These are phyloP conservation scores for Colletotrichum musicola DNA, from an alignment of 2,329 filamentous ascomycete species.

Conservation along the genomic window DNA sequence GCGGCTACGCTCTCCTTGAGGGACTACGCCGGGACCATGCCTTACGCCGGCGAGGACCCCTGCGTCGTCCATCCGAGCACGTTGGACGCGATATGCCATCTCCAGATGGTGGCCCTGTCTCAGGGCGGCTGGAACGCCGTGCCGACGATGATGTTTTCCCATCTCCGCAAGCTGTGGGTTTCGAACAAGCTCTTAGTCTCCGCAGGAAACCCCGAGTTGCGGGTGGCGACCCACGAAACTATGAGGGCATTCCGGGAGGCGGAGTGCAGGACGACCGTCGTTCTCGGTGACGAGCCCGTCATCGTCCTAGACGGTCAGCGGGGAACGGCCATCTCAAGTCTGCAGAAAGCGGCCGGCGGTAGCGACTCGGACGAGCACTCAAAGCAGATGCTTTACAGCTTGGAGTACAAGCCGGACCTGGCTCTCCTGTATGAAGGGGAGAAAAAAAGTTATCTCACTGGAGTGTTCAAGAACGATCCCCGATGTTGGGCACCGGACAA, in stretches of 20 bases:
- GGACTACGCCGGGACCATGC: conserved; percentile 25
- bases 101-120: conserved; percentile 19
- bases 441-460: not conserved
- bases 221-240: not conserved
- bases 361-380: not conserved
- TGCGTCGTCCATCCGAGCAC: conserved; percentile 30
- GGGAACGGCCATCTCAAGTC: conserved; percentile 21
- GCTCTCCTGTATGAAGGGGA: not conserved
- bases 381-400: not conserved
- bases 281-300: conserved; percentile 6
- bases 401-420: conserved; percentile 8
- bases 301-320: conserved; percentile 7
- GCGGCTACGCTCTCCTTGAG: conserved; percentile 6
- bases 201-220: not conserved
- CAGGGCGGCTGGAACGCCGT: not conserved
- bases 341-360: not conserved
- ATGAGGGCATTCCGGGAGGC: conserved; percentile 19
- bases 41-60: conserved; percentile 26
- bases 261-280: not conserved
- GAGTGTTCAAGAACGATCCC: not conserved
- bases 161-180: conserved; percentile 9
- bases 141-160: conserved; percentile 27
- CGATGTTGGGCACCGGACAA: not conserved
- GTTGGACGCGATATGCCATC: conserved; percentile 15
- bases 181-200: not conserved